These are phyloP conservation scores for Hypoxylon sp. DNA, from an alignment of 2,329 filamentous ascomycete genomes.

Conservation along the genomic window DNA sequence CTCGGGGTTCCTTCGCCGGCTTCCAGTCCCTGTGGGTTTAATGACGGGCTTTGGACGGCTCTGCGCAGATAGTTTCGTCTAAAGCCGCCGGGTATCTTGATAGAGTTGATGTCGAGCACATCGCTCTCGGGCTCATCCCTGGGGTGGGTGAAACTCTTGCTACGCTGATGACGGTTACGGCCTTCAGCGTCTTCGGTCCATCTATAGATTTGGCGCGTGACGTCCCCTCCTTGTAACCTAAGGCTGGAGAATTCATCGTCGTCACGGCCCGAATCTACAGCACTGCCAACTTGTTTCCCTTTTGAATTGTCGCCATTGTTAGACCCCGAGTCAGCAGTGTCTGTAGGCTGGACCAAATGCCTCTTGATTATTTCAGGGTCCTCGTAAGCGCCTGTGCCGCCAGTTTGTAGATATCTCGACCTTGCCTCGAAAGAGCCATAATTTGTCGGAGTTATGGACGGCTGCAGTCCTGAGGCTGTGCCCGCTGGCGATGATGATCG, in stretches of 20 bases:
- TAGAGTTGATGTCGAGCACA: constrained; percentile 86
- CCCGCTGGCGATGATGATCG: constrained; percentile 72
- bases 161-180: constrained; percentile 78
- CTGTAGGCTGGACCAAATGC: constrained; percentile 82
- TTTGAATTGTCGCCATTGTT: constrained; percentile 62
- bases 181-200: constrained; percentile 93
- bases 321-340: constrained; percentile 59
- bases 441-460: constrained; percentile 74
- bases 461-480: constrained; percentile 61
- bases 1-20: constrained; percentile 56
- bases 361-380: constrained; percentile 92
- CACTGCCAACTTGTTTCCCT: constrained; percentile 65
- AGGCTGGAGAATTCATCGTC: constrained; percentile 94
- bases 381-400: constrained; percentile 77
- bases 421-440: constrained; percentile 89
- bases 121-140: constrained; percentile 85
- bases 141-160: constrained; percentile 87
- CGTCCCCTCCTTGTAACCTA: constrained; percentile 92
- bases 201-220: constrained; percentile 94
- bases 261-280: constrained; percentile 60
- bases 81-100: constrained; percentile 95
- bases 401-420: constrained; percentile 63
- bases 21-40: constrained; percentile 59
- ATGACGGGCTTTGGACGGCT: constrained; percentile 74
- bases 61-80: constrained; percentile 89